Evolutionary conservation across 2,329 filamentous ascomycete genomes (phyloP).

Genomic region (Aspergillus bombycis): DNA sequence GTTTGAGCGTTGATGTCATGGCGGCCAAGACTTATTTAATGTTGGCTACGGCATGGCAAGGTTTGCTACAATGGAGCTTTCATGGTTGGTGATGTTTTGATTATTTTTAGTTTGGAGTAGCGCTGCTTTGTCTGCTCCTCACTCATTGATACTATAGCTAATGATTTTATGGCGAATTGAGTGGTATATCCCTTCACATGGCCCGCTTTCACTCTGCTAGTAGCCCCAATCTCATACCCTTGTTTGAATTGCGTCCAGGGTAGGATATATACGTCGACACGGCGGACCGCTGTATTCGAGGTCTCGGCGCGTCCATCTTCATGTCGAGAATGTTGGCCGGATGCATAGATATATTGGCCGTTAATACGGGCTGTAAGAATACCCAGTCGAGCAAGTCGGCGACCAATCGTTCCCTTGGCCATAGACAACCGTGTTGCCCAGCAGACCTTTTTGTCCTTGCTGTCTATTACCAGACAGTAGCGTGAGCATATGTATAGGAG

Average conservation of each 20-base stretch:
- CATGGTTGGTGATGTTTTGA: neutral
- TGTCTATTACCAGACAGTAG: neutral
- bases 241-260: neutral
- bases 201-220: neutral
- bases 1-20: constrained; percentile 22
- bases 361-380: neutral
- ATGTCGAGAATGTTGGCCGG: neutral
- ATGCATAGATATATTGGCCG: neutral
- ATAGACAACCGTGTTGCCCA: neutral
- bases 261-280: neutral
- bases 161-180: neutral
- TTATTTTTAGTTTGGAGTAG: neutral
- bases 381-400: neutral
- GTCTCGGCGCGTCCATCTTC: neutral
- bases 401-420: neutral
- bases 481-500: neutral
- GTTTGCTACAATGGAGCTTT: neutral
- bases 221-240: neutral
- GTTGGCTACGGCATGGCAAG: neutral
- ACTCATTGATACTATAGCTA: neutral
- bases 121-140: neutral
- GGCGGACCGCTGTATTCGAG: neutral
- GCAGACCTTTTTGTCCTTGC: neutral
- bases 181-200: neutral
- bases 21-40: constrained; percentile 11